phyloP scores from a whole-genome alignment of 2,329 filamentous ascomycete genomes.

The Simplicillium sp. region DNA sequence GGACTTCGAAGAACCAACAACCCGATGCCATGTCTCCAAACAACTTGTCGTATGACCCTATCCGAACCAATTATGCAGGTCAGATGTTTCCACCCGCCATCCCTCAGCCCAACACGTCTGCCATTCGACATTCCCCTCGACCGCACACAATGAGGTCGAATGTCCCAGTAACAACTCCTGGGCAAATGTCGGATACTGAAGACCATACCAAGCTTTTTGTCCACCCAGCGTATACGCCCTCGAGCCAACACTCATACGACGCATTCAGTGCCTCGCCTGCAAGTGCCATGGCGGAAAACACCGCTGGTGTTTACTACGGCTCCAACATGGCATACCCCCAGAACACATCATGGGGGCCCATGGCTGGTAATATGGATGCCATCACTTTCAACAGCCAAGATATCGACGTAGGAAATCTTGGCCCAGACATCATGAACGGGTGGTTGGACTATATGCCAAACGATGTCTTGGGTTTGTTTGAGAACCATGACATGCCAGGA shows the following conservation, averaged over 20 bases:
- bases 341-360: constrained; percentile 19
- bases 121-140: constrained; percentile 33
- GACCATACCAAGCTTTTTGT: constrained; percentile 24
- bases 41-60: constrained; percentile 52
- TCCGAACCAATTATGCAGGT: constrained; percentile 45
- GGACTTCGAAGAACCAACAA: not conserved
- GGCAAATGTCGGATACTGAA: constrained; percentile 16
- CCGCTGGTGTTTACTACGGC: constrained; percentile 12
- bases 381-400: constrained; percentile 72
- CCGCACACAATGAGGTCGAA: constrained; percentile 15
- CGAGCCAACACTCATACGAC: constrained; percentile 34
- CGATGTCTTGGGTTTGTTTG: constrained; percentile 52
- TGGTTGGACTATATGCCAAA: constrained; percentile 68
- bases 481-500: constrained; percentile 21
- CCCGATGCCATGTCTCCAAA: constrained; percentile 35
- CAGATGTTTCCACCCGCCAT: constrained; percentile 39
- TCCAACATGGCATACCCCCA: constrained; percentile 15
- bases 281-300: constrained; percentile 26
- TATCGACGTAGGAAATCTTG: constrained; percentile 62
- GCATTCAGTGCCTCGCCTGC: constrained; percentile 31
- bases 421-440: constrained; percentile 55
- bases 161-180: constrained; percentile 13
- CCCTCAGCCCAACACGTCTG: constrained; percentile 38
- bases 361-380: constrained; percentile 28
- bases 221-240: constrained; percentile 26